Percentiles rank a stretch among this genome's conserved stretches.
Evolutionary conservation across 139 green algal species (phyloP).

Genomic region (Astrephomene gubernaculifera): DNA sequence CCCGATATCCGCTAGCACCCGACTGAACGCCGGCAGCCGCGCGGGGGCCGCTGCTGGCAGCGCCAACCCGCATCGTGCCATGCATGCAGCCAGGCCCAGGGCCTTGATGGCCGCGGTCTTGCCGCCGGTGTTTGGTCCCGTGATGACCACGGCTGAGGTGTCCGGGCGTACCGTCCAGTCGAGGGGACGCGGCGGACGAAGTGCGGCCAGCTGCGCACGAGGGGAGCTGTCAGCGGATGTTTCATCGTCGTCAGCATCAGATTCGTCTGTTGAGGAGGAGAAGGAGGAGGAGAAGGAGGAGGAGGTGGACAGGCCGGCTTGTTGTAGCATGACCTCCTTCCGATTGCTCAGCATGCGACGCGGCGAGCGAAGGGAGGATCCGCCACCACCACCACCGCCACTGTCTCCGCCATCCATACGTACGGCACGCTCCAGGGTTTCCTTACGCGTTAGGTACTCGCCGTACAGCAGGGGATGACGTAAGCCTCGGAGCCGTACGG

Average conservation of each 20-base stretch:
- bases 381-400: not conserved
- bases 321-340: slow-evolving; percentile 25
- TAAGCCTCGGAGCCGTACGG: slow-evolving; percentile 66
- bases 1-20: slow-evolving; percentile 94
- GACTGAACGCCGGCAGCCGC: slow-evolving; percentile 76
- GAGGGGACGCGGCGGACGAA: slow-evolving; percentile 67
- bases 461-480: slow-evolving; percentile 84
- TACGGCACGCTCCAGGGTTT: slow-evolving; percentile 45
- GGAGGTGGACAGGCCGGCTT: not conserved
- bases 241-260: not conserved
- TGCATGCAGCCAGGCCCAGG: slow-evolving; percentile 84
- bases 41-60: slow-evolving; percentile 78
- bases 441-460: slow-evolving; percentile 63
- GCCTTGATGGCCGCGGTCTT: slow-evolving; percentile 96
- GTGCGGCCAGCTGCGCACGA: slow-evolving; percentile 5
- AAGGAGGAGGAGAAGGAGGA: not conserved
- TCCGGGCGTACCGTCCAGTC: slow-evolving; percentile 70
- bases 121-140: slow-evolving; percentile 93
- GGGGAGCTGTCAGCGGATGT: not conserved
- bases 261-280: too few species aligned
- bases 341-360: slow-evolving; percentile 16
- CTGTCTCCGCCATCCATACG: not conserved
- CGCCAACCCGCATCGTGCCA: slow-evolving; percentile 85
- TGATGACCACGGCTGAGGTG: slow-evolving; percentile 64
- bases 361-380: not conserved